Percentiles rank a stretch among this genome's conserved stretches.
Evolutionary conservation across 1,284 basidiomycete species (phyloP).

Genomic region (Trametes versicolor): DNA sequence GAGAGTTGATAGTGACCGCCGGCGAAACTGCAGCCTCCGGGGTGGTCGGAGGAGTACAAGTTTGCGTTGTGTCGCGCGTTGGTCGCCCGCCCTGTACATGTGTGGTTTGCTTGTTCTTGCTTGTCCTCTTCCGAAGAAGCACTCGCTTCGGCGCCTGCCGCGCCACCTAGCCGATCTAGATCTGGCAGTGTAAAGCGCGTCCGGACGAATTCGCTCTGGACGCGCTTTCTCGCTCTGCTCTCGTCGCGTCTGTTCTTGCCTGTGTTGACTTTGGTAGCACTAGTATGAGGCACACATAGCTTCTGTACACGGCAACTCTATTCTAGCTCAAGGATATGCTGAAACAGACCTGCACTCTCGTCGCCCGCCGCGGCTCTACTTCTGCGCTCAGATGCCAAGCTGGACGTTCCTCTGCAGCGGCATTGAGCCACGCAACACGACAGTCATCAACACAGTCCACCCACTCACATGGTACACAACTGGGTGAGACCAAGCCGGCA

Average conservation of each 20-base stretch:
- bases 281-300: background rate
- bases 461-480: background rate
- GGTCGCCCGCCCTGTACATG: too few relatives aligned
- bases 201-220: background rate
- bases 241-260: background rate
- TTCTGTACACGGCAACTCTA: too few relatives aligned
- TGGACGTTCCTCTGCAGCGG: background rate
- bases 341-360: background rate
- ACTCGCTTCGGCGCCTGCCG: too few relatives aligned
- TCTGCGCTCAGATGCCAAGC: background rate
- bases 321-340: background rate
- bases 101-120: too few relatives aligned
- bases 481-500: background rate
- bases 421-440: background rate
- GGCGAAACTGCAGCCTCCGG: too few relatives aligned
- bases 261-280: too few relatives aligned
- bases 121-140: too few relatives aligned
- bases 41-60: too few relatives aligned
- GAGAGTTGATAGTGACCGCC: too few relatives aligned
- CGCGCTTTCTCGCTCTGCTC: background rate
- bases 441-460: background rate
- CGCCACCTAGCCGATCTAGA: conserved; percentile 7
- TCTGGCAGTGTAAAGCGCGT: background rate
- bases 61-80: too few relatives aligned
- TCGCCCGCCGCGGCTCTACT: conserved; percentile 1